A percentile compares a stretch with the other conserved stretches of the same genome.
Conservation (phyloP, 495 filamentous ascomycete genomes). For the Hypoxylon lienhwacheense region DNA sequence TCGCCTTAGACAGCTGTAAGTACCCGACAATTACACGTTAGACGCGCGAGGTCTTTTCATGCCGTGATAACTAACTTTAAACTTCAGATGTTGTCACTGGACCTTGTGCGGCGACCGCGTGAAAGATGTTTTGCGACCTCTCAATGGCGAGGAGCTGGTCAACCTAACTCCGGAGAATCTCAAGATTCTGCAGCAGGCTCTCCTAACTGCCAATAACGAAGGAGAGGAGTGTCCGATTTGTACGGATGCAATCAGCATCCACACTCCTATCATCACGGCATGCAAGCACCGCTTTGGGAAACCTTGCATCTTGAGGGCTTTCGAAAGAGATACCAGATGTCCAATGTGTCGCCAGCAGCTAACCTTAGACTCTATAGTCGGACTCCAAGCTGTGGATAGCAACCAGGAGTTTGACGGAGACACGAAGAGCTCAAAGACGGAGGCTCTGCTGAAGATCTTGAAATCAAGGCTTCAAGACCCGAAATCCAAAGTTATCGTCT, state of each 20-base stretch:
- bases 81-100: constrained; percentile 74
- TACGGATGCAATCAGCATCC: constrained; percentile 69
- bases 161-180: constrained; percentile 73
- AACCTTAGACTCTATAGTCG: constrained; percentile 60
- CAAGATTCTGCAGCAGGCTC: constrained; percentile 70
- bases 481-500: constrained; percentile 80
- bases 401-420: constrained; percentile 59
- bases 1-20: constrained; percentile 72
- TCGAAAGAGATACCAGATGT: constrained; percentile 79
- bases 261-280: constrained; percentile 79
- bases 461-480: constrained; percentile 68
- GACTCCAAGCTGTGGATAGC: constrained; percentile 60
- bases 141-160: constrained; percentile 68
- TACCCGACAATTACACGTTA: neutral
- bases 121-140: constrained; percentile 64
- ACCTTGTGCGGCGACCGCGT: constrained; percentile 74
- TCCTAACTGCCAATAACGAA: constrained; percentile 77
- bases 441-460: constrained; percentile 77
- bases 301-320: constrained; percentile 74
- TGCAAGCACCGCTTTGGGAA: constrained; percentile 84
- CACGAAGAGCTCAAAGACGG: constrained; percentile 78
- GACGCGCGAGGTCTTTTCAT: neutral
- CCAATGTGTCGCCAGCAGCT: constrained; percentile 85
- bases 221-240: constrained; percentile 87
- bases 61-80: constrained; percentile 10